phyloP scores from a whole-genome alignment of 139 green algal species.

The Diplosphaera chodatii region DNA sequence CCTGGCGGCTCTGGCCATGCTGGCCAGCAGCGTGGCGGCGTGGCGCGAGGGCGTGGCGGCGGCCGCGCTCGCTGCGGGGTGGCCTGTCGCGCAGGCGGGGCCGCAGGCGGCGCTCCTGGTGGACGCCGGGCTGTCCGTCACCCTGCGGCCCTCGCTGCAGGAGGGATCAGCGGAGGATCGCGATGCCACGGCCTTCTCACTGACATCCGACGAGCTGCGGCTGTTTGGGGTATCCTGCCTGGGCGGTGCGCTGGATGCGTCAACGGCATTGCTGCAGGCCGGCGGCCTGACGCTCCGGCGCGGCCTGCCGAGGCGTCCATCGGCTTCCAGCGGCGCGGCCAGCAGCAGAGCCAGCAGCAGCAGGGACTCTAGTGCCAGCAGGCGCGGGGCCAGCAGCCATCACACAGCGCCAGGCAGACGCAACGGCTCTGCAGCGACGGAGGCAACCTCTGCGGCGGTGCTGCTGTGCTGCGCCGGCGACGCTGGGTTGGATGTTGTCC shows the following conservation, averaged over 20 bases:
- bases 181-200: not conserved
- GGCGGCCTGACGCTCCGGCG: not conserved
- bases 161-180: not conserved
- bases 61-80: constrained; percentile 10
- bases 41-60: constrained; percentile 10
- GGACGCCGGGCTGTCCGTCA: constrained; percentile 9
- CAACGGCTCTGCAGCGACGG: no score
- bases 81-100: not conserved
- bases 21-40: constrained; percentile 5
- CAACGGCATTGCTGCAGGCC: not conserved
- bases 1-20: constrained; percentile 11
- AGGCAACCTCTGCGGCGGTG: not conserved
- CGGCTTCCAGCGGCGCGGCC: no score
- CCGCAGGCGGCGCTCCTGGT: constrained; percentile 16
- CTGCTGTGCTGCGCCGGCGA: not conserved
- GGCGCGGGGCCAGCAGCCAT: no score
- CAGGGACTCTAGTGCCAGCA: no score
- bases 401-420: no score
- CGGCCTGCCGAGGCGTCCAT: not conserved
- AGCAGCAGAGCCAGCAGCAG: no score
- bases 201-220: not conserved
- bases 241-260: not conserved
- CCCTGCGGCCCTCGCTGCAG: constrained; percentile 10
- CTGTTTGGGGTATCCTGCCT: not conserved
- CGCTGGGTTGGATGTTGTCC: not conserved